These are phyloP conservation scores for Lactuca saligna DNA, from an alignment of 129 eudicot species.

Conservation along the genomic window DNA sequence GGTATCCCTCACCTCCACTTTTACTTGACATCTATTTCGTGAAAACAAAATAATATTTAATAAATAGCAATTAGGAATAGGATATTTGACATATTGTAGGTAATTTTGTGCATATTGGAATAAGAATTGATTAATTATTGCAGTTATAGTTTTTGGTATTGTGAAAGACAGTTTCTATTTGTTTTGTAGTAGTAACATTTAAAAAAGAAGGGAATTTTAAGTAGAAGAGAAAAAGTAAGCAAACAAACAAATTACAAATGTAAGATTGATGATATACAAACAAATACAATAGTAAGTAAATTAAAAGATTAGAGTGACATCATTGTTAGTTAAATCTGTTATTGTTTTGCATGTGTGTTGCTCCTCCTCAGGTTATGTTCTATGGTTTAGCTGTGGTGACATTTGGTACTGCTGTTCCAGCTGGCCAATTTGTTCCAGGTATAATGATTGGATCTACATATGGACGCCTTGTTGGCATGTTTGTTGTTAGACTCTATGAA, in stretches of 20 bases:
- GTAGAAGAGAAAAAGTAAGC: too few species aligned
- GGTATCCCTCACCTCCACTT: conserved; percentile 46
- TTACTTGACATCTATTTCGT: neutral
- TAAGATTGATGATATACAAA: conserved; percentile 1
- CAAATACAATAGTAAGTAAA: neutral
- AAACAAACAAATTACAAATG: neutral
- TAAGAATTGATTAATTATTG: neutral
- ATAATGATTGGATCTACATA: conserved; percentile 98
- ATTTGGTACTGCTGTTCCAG: conserved; percentile 98
- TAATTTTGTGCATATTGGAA: neutral
- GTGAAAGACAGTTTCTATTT: conserved; percentile 12
- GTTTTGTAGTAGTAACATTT: neutral
- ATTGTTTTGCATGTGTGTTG: neutral
- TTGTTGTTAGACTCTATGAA: conserved; percentile 76
- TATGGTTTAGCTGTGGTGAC: conserved; percentile 90
- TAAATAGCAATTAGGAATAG: neutral
- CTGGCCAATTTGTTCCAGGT: conserved; percentile 99
- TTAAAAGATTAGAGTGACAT: neutral
- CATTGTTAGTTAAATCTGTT: neutral
- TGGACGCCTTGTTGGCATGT: conserved; percentile 99
- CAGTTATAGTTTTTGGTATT: neutral
- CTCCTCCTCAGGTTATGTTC: conserved; percentile 75
- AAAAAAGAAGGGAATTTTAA: too few species aligned
- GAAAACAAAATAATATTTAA: conserved; percentile 4
- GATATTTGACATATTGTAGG: neutral